A percentile compares a stretch with the other conserved stretches of the same genome.
phyloP scores from a whole-genome alignment of 2,329 filamentous ascomycete species.

The Aureobasidium subglaciale region DNA sequence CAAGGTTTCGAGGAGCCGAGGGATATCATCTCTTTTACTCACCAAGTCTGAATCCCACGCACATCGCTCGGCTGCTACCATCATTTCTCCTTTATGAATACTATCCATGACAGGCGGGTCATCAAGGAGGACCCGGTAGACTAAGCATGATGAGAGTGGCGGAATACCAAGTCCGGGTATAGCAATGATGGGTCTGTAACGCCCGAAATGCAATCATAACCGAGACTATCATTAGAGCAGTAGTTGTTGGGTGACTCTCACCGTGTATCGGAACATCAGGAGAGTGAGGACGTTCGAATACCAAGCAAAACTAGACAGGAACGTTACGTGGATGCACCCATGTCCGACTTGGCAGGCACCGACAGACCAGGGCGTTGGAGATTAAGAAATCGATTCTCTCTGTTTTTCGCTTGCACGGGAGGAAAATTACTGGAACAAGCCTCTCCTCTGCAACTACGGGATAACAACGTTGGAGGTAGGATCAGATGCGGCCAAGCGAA shows the following conservation, averaged over 20 bases:
- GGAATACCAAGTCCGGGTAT: neutral
- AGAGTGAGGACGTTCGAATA: neutral
- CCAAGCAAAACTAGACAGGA: neutral
- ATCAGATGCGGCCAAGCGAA: neutral
- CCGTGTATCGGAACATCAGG: neutral
- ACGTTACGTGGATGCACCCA: neutral
- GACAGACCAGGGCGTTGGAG: neutral
- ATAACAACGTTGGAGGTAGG: neutral
- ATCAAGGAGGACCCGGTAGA: neutral
- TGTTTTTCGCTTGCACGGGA: neutral
- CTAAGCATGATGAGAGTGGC: neutral
- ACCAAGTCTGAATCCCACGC: neutral
- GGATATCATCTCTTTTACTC: neutral
- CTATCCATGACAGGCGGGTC: neutral
- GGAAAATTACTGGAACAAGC: neutral
- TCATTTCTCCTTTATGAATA: conserved; percentile 7
- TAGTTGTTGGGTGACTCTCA: neutral
- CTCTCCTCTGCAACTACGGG: neutral
- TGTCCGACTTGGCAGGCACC: neutral
- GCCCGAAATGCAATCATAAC: neutral
- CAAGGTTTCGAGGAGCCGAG: neutral
- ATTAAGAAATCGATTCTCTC: neutral
- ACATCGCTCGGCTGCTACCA: neutral
- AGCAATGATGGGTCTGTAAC: neutral
- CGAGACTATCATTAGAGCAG: neutral